Conservation (phyloP, 177 flowering plant genomes). For the Vitis hybrid region DNA sequence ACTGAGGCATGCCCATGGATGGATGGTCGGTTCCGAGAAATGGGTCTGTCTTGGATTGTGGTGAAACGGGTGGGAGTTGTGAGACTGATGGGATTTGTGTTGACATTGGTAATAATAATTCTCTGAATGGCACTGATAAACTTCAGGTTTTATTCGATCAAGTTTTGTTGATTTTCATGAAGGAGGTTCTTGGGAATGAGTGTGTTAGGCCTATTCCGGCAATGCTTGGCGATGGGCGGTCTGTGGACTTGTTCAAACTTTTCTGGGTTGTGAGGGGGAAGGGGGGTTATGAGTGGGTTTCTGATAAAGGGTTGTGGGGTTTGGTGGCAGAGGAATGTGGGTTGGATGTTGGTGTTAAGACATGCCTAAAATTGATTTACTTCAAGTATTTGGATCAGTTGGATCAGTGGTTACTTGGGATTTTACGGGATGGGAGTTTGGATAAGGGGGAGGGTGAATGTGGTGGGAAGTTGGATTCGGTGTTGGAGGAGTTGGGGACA, state of each 20-base stretch:
- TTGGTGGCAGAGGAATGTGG: constrained; percentile 48
- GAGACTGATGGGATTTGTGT: constrained; percentile 17
- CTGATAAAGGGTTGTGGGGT: constrained; percentile 48
- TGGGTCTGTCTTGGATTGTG: constrained; percentile 30
- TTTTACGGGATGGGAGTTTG: constrained; percentile 9
- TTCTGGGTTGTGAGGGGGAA: constrained; percentile 53
- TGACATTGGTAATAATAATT: constrained; percentile 13
- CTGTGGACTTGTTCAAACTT: constrained; percentile 63
- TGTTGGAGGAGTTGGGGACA: constrained; percentile 31
- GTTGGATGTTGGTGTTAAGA: constrained; percentile 21
- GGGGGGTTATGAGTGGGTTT: constrained; percentile 62
- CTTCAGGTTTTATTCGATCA: constrained; percentile 46
- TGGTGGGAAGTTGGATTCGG: constrained; percentile 24
- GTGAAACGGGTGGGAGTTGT: constrained; percentile 9
- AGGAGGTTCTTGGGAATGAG: constrained; percentile 29
- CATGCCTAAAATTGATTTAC: constrained; percentile 56
- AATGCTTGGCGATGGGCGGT: constrained; percentile 52
- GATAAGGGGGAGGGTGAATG: constrained; percentile 11
- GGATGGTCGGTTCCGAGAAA: constrained; percentile 36
- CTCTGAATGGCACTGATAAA: constrained; percentile 17
- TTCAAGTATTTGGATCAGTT: constrained; percentile 56
- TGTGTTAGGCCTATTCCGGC: constrained; percentile 53
- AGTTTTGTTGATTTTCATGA: constrained; percentile 35
- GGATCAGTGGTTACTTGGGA: constrained; percentile 46
- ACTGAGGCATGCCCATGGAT: constrained; percentile 29